Base-by-base conservation (phyloP, 2,329 filamentous ascomycete genomes). In the Xylaria sp. region DNA sequence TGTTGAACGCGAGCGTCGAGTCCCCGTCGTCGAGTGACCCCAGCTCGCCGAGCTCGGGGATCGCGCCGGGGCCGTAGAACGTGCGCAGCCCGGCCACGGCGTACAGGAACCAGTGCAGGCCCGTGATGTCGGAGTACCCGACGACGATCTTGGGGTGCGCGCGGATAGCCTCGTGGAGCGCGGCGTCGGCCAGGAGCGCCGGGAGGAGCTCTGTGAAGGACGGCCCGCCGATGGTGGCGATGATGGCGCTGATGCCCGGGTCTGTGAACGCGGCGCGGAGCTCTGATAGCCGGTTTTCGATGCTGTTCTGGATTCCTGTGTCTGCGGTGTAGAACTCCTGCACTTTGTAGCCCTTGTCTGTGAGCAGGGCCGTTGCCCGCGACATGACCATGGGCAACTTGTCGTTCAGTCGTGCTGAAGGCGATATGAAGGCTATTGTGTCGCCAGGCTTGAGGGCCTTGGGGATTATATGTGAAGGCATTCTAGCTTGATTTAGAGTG, bases 61-160 rank as follows among this genome's bases (percentile, higher is more conserved):
- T 72, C 1, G 74, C 68, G 3, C 75, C 72, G 2, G 79, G 79
- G 0, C 79, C 79, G 67, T 80, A 80, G 54, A 80, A 80, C 4
- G 78, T 80, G 40, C 78, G 76, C 35, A 80, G 68, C 0, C 79
- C 78, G 0, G 75, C 71, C 10, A 71, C 25, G 1, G 73, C 73
- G 60, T 77, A 62, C 33, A 80, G 67, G 49, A 76, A 75, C 78
- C 79, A 80, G 67, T 80, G 78, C 35, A 80, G 58, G 31, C 74
- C 72, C 1, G 76, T 77, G 54, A 79, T 79, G 57, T 80, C 78
- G 1, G 76, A 79, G 57, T 73, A 78, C 1, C 78, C 79, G 15
- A 80, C 73, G 1, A 80, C 71, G 19, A 80, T 72, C 70, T 80
- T 80, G 33, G 78, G 79, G 46, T 76, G 71, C 1, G 62, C 64